Percentiles rank a stretch among this genome's conserved stretches.
phyloP scores from a whole-genome alignment of 176 grass and related monocot genomes.

The Aegilops tauschii region DNA sequence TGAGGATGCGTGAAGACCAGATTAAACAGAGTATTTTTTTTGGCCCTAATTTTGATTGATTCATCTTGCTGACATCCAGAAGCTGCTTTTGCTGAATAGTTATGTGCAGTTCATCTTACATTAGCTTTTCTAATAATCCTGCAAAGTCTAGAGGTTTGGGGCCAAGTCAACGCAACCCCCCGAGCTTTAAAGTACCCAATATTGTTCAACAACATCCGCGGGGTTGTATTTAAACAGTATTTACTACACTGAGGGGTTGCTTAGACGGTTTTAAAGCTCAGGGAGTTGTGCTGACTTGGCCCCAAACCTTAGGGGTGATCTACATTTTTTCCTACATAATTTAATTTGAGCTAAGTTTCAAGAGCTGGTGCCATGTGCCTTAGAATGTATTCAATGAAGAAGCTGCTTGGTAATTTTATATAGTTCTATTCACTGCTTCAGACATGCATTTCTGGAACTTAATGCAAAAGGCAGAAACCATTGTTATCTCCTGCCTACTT shows the following conservation, averaged over 20 bases:
- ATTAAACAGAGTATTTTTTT: conserved; percentile 83
- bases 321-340: neutral
- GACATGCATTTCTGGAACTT: conserved; percentile 11
- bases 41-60: neutral
- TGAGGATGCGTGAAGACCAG: conserved; percentile 83
- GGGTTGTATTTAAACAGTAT: no score
- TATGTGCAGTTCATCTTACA: neutral
- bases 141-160: neutral
- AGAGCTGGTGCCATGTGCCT: neutral
- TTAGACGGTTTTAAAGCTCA: neutral
- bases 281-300: neutral
- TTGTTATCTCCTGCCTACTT: neutral
- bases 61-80: neutral
- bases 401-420: neutral
- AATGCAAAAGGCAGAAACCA: neutral
- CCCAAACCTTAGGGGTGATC: neutral
- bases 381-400: neutral
- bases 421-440: neutral
- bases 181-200: no score
- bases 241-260: no score
- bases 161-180: neutral
- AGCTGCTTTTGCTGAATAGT: neutral
- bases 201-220: neutral
- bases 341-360: neutral
- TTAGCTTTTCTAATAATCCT: neutral